Base-by-base conservation (phyloP, 352 stramenopile genomes). In the Phytopythium helicoides region DNA sequence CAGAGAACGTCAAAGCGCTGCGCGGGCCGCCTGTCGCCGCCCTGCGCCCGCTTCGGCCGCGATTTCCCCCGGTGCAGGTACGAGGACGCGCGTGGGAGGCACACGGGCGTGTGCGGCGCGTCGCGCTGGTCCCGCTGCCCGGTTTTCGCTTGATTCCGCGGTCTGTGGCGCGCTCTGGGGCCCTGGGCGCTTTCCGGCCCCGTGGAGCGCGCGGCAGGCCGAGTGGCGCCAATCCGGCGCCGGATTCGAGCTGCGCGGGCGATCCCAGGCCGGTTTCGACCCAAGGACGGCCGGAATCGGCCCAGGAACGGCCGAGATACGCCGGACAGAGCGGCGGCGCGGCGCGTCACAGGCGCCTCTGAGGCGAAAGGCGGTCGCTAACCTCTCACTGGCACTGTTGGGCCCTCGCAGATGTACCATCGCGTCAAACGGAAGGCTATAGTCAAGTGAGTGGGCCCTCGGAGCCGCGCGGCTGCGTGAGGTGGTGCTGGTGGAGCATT, bases 1-100 rank as follows among this genome's bases (percentile, higher is more conserved):
- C 37, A 64, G 62, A 75, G 68, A 78, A 78, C 65, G 61, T 58
- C 48, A 78, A 78, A 73, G 62, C 64, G 64, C 59, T 60, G 63
- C 63, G 62, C 56, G 41, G 54, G 37, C 62, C 47, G 55, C 58
- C 51, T 59, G 58, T 65, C 58, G 47, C 59, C 62, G 49, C 48
- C 58, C 64, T 62, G 62, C 40, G 41, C 50, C 62, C 56, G 52
- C 56, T 47, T 41, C 16, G 46, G 59, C 47, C 47, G 62, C 61
- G 57, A 62, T 25, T 60, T 51, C 54, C 54, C 64, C 64, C 56
- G 63, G 52, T 21, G 56, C 54, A 50, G 68, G 68, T 78, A 75
- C 47, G 68, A 58, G 14, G 11, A 19, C 49, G 12, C 39, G 18
- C 37, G 26, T 26, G 49, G 40, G 14, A 6, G 35, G 49, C 31